Evolutionary conservation across 2,329 filamentous ascomycete genomes (phyloP), one percentile per base, ranked within the genome.

Genomic region (Herpotrichia juniperi): DNA sequence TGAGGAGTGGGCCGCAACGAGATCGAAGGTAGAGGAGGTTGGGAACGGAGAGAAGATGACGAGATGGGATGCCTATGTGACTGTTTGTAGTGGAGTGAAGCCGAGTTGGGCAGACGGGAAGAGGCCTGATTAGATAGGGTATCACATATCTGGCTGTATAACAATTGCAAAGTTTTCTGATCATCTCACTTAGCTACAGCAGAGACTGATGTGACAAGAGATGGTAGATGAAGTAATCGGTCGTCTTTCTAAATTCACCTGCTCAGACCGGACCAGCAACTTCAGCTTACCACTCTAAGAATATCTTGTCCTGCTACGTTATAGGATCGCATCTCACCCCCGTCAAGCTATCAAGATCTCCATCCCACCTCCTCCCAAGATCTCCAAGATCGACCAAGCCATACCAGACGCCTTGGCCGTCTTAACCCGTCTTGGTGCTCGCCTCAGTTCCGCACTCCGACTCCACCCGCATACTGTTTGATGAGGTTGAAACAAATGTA

Each of bases 1-100:
- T 25, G 76, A 74, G 55, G 62, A 82, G 0, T 85, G 87, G 42
- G 79, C 87, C 46, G n/a, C n/a, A 77, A 85, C 42, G 76, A 83
- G 42, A 80, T 79, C 48, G 69, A 65, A 42, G 52, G 58, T 50
- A 58, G 62, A 49, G 64, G 55, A 48, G 74, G 67, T 58, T 53
- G 79, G 0, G 83, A 85, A 35, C 49, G 21, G 34, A 39, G 76
- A 83, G 40, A 55, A 56, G 17, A 56, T 66, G 56, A 66, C 54
- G 47, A 73, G 73, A 52, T 82, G 79, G 75, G 66, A 73, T 55
- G 79, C 81, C 30, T 82, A 81, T 68, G 73, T 79, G 3, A 71
- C 65, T 43, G 78, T 82, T 21, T 83, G 80, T 63, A 67, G 65
- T 40, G 71, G 67, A 1, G 78, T 83, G 53, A 68, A 70, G 51